Conservation (phyloP, 805 yeast genomes). For the Zygoascus bituminiphila region DNA sequence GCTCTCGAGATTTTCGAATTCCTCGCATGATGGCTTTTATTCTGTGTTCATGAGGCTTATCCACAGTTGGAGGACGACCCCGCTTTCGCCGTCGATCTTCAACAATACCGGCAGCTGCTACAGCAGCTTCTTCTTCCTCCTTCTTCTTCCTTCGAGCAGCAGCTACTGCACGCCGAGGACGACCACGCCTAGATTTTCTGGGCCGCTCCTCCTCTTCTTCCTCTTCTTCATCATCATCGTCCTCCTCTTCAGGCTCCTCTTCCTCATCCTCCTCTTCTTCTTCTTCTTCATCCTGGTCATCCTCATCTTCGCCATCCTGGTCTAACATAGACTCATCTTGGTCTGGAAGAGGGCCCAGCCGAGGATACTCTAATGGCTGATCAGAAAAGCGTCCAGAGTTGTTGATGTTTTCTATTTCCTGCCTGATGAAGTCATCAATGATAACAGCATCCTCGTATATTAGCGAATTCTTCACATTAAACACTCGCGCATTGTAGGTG, state of each 20-base stretch:
- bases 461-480: slow-evolving; percentile 60
- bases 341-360: slow-evolving; percentile 61
- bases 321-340: slow-evolving; percentile 14
- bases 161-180: slow-evolving; percentile 22
- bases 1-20: slow-evolving; percentile 62
- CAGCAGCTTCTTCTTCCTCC: slow-evolving; percentile 25
- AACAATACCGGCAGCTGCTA: slow-evolving; percentile 23
- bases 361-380: slow-evolving; percentile 44
- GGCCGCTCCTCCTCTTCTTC: slow-evolving; percentile 26
- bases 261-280: slow-evolving; percentile 25
- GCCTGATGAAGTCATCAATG: slow-evolving; percentile 43
- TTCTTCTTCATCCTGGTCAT: slow-evolving; percentile 14
- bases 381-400: slow-evolving; percentile 30
- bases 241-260: slow-evolving; percentile 21
- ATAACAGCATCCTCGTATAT: slow-evolving; percentile 63
- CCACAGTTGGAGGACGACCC: slow-evolving; percentile 88
- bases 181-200: slow-evolving; percentile 19
- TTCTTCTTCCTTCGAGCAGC: slow-evolving; percentile 17
- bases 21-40: slow-evolving; percentile 80
- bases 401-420: slow-evolving; percentile 41
- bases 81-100: slow-evolving; percentile 51
- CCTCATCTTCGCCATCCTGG: slow-evolving; percentile 24
- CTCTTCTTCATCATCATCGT: slow-evolving; percentile 21
- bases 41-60: slow-evolving; percentile 84
- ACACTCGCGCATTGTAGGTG: slow-evolving; percentile 82